Evolutionary conservation across 2,329 filamentous ascomycete genomes (phyloP).

Genomic region (Gnomoniopsis sp.): DNA sequence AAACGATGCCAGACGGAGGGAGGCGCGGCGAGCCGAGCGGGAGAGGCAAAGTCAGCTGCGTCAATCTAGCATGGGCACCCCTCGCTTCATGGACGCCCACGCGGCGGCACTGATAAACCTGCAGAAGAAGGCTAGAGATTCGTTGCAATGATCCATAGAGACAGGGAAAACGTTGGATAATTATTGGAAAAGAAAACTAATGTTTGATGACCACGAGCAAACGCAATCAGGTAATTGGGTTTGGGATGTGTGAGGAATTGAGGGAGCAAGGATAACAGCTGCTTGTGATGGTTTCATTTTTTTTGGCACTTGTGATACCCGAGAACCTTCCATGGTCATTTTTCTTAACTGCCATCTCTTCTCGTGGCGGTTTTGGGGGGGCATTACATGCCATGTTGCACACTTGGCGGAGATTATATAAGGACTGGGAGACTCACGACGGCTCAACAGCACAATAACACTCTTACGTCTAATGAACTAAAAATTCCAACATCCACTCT

Average conservation of each 20-base stretch:
- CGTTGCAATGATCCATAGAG: not conserved
- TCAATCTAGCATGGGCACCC: constrained; percentile 70
- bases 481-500: too few relatives aligned
- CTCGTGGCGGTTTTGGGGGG: not conserved
- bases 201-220: constrained; percentile 7
- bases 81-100: constrained; percentile 72
- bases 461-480: not conserved
- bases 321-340: not conserved
- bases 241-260: not conserved
- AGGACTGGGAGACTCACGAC: not conserved
- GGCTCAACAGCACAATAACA: not conserved
- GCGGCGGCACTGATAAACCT: constrained; percentile 76
- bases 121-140: constrained; percentile 49
- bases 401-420: not conserved
- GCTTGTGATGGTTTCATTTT: not conserved
- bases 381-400: not conserved
- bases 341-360: not conserved
- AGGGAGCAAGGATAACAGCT: not conserved
- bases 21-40: constrained; percentile 55
- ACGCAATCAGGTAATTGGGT: not conserved
- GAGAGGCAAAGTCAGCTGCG: constrained; percentile 60
- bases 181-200: not conserved
- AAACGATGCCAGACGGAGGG: constrained; percentile 57
- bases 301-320: not conserved
- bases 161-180: not conserved